Evolutionary conservation across 2,329 filamentous ascomycete genomes (phyloP).

Genomic region (Amylocarpus encephaloides): DNA sequence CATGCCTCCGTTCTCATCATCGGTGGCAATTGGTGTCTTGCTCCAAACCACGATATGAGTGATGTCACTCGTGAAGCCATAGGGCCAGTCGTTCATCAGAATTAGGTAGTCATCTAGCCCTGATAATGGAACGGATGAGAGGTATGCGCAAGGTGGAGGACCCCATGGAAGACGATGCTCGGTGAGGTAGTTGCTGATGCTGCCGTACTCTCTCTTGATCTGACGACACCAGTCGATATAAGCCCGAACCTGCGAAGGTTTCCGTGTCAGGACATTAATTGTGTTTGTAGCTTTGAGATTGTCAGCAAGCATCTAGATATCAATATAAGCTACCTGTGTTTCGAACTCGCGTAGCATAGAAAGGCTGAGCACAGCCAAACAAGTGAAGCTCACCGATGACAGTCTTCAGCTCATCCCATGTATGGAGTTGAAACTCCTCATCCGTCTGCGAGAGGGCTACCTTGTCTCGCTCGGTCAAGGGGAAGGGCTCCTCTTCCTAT

Average conservation of each 20-base stretch:
- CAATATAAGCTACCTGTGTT: no score
- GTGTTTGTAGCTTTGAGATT: constrained; percentile 46
- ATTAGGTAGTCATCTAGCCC: constrained; percentile 58
- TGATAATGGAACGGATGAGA: constrained; percentile 40
- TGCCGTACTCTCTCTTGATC: constrained; percentile 67
- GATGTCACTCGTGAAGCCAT: constrained; percentile 60
- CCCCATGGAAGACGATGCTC: constrained; percentile 71
- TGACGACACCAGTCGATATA: constrained; percentile 74
- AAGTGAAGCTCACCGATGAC: constrained; percentile 51
- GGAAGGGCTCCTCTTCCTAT: constrained; percentile 40
- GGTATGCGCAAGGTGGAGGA: constrained; percentile 45
- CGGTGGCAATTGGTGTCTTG: constrained; percentile 71
- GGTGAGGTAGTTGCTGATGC: constrained; percentile 72
- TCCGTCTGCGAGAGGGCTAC: constrained; percentile 56
- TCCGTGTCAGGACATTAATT: constrained; percentile 69
- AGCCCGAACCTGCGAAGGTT: constrained; percentile 70
- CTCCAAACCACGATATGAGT: constrained; percentile 91
- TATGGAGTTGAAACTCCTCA: constrained; percentile 61
- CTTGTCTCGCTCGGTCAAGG: constrained; percentile 53
- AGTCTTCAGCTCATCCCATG: constrained; percentile 66
- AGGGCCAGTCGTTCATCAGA: constrained; percentile 89
- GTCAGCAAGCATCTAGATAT: no score
- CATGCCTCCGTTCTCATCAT: constrained; percentile 64
- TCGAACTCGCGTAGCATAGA: no score
- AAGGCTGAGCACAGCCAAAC: neutral